Base-by-base conservation (phyloP, 495 filamentous ascomycete genomes). In the Venustampulla echinocandica region DNA sequence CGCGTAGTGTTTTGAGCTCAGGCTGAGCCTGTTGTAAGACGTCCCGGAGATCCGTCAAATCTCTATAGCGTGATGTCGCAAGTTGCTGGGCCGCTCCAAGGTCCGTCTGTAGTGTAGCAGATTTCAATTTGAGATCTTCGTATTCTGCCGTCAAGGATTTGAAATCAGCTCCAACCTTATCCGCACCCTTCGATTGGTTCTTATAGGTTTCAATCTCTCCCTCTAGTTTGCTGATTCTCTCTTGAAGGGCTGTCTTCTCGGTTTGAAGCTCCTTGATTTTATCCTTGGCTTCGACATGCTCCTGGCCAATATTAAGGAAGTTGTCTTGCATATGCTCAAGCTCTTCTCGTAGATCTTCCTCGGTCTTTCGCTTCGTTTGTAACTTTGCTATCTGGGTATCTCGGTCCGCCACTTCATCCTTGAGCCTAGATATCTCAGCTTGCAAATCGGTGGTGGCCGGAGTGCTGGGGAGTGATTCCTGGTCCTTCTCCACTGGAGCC, bases 331-430 rank as follows among this genome's bases (percentile, higher is more conserved):
- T 68, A 11, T 74, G 76, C 59, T 95, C 90, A 46, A 95, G 83
- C 61, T 96, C 88, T 53, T 96, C 90, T 35, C 74, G 73, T 24
- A 95, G 63, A 11, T 80, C 82, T n/a, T 92, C 87, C 47, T 90
- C 93, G 21, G 82, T 70, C n/a, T 70, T 65, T 10, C 93, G 49
- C 46, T 84, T 75, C n/a, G 69, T 61, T 33, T 75, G 75, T 24
- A 92, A 61, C 2, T 64, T 62, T 27, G 69, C 65, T 3, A 84
- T 68, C 46, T 71, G 69, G 28, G 67, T 68, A 19, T 67, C 64
- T 2, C 69, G 46, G 9, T 61, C 60, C 1, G 50, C 34, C 41
- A 76, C 42, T 44, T 75, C 65, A 1, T 54, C 57, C 20, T 64
- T 65, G 5, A 76, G 58, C 33, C 24, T 46, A 4, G 47, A 24